phyloP scores from a whole-genome alignment of 495 filamentous ascomycete genomes.

The Cercophora scortea region DNA sequence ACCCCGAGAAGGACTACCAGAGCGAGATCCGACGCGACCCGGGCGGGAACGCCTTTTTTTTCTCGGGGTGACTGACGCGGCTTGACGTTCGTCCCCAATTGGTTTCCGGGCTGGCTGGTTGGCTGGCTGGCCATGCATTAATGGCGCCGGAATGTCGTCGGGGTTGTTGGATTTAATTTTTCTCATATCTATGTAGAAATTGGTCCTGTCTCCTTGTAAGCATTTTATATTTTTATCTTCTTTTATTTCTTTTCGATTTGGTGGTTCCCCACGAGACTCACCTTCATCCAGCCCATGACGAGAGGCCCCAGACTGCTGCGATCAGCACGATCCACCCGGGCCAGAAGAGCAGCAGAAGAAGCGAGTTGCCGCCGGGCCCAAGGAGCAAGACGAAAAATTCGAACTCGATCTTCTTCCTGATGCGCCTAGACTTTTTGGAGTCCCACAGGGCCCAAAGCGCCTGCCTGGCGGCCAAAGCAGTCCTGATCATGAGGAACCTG shows the following conservation, averaged over 20 bases:
- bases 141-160: no score
- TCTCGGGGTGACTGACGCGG: constrained; percentile 35
- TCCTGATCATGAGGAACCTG: background rate
- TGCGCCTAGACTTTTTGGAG: constrained; percentile 12
- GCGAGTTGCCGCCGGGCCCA: constrained; percentile 27
- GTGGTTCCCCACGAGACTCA: no score
- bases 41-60: constrained; percentile 91
- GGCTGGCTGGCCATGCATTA: no score
- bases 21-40: constrained; percentile 73
- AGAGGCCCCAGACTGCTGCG: constrained; percentile 11
- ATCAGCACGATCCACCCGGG: constrained; percentile 38
- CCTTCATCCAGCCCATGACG: constrained; percentile 10
- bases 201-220: background rate
- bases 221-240: background rate
- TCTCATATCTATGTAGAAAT: background rate
- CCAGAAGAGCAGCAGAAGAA: constrained; percentile 41
- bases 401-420: constrained; percentile 34
- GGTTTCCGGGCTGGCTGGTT: no score
- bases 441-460: constrained; percentile 22
- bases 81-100: no score
- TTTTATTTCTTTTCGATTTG: background rate
- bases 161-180: background rate
- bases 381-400: constrained; percentile 37
- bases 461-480: background rate
- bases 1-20: constrained; percentile 78